A percentile compares a stretch with the other conserved stretches of the same genome.
Evolutionary conservation across 768 basidiomycete genomes (phyloP).

Genomic region (Crucibulum laeve): DNA sequence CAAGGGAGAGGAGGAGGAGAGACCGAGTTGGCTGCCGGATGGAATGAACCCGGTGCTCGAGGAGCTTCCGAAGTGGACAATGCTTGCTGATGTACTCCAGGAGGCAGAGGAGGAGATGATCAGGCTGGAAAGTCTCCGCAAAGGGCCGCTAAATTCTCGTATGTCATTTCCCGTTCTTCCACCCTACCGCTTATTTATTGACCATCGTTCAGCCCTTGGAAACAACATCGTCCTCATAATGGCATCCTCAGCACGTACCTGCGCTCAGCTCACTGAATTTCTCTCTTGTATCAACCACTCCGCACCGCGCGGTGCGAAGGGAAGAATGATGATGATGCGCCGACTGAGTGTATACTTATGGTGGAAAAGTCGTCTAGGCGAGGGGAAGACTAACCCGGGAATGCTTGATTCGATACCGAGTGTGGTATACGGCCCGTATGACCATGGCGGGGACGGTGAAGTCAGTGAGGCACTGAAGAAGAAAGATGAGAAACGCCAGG

Average conservation of each 20-base stretch:
- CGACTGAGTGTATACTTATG: conserved; percentile 70
- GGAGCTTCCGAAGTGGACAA: conserved; percentile 91
- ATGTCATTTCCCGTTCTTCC: not conserved
- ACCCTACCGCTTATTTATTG: too few species aligned
- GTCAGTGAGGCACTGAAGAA: conserved; percentile 73
- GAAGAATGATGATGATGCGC: conserved; percentile 73
- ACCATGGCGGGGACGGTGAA: conserved; percentile 20
- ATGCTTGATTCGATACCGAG: too few species aligned
- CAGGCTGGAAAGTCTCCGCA: conserved; percentile 43
- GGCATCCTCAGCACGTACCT: conserved; percentile 77
- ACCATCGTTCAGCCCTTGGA: conserved; percentile 44
- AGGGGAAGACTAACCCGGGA: conserved; percentile 25
- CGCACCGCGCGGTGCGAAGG: conserved; percentile 57
- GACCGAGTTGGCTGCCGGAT: conserved; percentile 64
- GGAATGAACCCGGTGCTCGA: conserved; percentile 86
- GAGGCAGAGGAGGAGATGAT: conserved; percentile 89
- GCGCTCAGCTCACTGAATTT: conserved; percentile 74
- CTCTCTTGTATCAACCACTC: conserved; percentile 59
- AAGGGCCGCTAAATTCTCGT: too few species aligned
- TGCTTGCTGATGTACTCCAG: conserved; percentile 78
- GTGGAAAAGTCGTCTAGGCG: conserved; percentile 66
- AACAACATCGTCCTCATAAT: conserved; percentile 83
- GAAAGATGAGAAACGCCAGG: conserved; percentile 65
- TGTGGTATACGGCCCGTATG: too few species aligned
- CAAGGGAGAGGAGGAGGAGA: conserved; percentile 17